Conservation (phyloP, 2,329 filamentous ascomycete species). For the Corniculantispora saksenae region DNA sequence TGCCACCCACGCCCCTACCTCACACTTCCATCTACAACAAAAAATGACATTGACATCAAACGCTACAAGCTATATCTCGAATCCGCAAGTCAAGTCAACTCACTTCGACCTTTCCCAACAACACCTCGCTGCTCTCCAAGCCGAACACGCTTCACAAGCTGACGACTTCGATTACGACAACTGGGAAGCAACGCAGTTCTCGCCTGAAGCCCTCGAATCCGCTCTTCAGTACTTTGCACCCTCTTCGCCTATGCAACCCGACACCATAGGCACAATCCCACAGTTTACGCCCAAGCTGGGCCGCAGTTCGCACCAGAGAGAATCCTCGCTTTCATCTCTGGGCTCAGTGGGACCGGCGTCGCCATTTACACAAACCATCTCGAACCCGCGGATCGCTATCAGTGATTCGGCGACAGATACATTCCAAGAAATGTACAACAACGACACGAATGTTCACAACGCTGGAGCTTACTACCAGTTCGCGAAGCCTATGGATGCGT, state of each 20-base stretch:
- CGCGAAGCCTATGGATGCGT: constrained; percentile 46
- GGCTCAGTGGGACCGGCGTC: constrained; percentile 62
- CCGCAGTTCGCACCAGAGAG: constrained; percentile 55
- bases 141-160: background rate
- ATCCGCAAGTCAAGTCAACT: background rate
- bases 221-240: constrained; percentile 12
- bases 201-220: constrained; percentile 8
- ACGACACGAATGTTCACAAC: constrained; percentile 25
- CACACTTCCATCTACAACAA: constrained; percentile 11
- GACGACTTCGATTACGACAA: constrained; percentile 4
- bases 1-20: constrained; percentile 19
- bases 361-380: constrained; percentile 55
- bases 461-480: constrained; percentile 48
- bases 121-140: background rate
- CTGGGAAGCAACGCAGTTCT: constrained; percentile 10
- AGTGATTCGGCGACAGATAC: constrained; percentile 50
- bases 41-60: constrained; percentile 13
- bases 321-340: constrained; percentile 62
- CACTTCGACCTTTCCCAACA: background rate
- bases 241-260: constrained; percentile 42
- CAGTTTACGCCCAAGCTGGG: constrained; percentile 41
- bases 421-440: constrained; percentile 43
- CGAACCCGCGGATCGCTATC: constrained; percentile 60
- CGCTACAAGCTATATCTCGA: background rate
- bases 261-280: constrained; percentile 40